A percentile compares a stretch with the other conserved stretches of the same genome.
These are phyloP conservation scores for Taphrina confusa DNA, from an alignment of 1,139 yeast genomes.

Conservation along the genomic window DNA sequence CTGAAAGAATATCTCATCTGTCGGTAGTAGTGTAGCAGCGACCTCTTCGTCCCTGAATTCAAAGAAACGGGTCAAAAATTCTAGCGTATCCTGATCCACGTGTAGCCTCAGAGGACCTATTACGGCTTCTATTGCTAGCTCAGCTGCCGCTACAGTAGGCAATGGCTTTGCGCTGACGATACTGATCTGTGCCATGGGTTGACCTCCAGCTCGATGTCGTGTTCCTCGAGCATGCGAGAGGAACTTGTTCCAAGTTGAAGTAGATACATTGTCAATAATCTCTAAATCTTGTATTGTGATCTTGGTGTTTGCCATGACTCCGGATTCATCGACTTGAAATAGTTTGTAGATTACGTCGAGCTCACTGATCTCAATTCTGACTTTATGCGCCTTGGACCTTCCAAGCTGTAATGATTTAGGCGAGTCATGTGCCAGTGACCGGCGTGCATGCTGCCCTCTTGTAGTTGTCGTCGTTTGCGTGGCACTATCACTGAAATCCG, in stretches of 20 bases:
- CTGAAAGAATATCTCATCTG: conserved; percentile 48
- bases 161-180: conserved; percentile 68
- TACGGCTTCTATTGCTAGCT: conserved; percentile 58
- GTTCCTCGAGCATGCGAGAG: conserved; percentile 66
- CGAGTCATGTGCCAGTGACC: neutral
- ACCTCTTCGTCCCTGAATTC: conserved; percentile 65
- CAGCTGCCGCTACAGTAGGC: conserved; percentile 65
- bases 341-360: conserved; percentile 55
- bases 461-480: conserved; percentile 37
- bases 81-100: conserved; percentile 91
- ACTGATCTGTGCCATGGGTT: conserved; percentile 60
- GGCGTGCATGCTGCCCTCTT: neutral
- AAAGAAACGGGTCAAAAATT: conserved; percentile 74
- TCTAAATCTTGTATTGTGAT: conserved; percentile 57
- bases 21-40: conserved; percentile 36
- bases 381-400: conserved; percentile 67
- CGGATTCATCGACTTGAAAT: conserved; percentile 51
- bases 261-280: conserved; percentile 73
- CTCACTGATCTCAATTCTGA: conserved; percentile 58
- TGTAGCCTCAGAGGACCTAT: conserved; percentile 76
- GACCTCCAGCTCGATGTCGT: conserved; percentile 67
- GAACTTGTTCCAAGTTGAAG: conserved; percentile 91
- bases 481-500: conserved; percentile 44
- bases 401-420: conserved; percentile 53
- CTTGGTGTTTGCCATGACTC: conserved; percentile 54